phyloP scores from a whole-genome alignment of 495 filamentous ascomycete species.

The Corynascus novoguineensis region DNA sequence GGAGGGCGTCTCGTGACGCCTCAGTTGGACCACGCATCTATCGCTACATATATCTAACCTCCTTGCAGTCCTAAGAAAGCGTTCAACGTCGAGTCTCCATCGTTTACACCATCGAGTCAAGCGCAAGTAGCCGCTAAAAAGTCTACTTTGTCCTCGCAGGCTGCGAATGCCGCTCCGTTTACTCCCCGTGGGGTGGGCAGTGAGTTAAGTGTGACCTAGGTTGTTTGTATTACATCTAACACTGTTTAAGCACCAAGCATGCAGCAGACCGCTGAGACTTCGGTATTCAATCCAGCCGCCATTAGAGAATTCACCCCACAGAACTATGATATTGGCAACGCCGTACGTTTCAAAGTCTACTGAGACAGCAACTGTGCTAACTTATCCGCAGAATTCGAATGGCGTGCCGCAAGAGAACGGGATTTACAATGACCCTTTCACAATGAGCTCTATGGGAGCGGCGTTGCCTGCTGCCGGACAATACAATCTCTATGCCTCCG shows the following conservation, averaged over 20 bases:
- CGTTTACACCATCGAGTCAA: slow-evolving; percentile 73
- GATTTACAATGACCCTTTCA: slow-evolving; percentile 54
- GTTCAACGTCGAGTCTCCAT: slow-evolving; percentile 92
- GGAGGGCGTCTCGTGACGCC: not conserved
- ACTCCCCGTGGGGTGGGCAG: slow-evolving; percentile 56
- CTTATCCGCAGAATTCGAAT: slow-evolving; percentile 16
- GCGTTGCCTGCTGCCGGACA: slow-evolving; percentile 45
- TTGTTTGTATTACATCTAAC: slow-evolving; percentile 1
- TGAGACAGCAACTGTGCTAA: slow-evolving; percentile 7
- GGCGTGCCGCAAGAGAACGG: slow-evolving; percentile 18
- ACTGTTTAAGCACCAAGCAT: slow-evolving; percentile 28
- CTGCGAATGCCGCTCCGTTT: slow-evolving; percentile 85
- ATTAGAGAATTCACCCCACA: slow-evolving; percentile 77
- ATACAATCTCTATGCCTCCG: slow-evolving; percentile 63
- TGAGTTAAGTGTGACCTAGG: slow-evolving; percentile 25
- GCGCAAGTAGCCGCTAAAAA: slow-evolving; percentile 48
- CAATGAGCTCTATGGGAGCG: slow-evolving; percentile 48
- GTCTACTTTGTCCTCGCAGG: slow-evolving; percentile 69
- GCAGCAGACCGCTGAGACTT: slow-evolving; percentile 33
- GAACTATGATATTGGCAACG: slow-evolving; percentile 58
- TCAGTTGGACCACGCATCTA: not conserved
- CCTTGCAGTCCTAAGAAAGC: slow-evolving; percentile 58
- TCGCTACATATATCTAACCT: slow-evolving; percentile 12
- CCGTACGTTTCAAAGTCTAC: slow-evolving; percentile 44
- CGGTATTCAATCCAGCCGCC: slow-evolving; percentile 50